A percentile compares a stretch with the other conserved stretches of the same genome.
phyloP scores from a whole-genome alignment of 2,329 filamentous ascomycete genomes.

The Stachybotrys echinatus region DNA sequence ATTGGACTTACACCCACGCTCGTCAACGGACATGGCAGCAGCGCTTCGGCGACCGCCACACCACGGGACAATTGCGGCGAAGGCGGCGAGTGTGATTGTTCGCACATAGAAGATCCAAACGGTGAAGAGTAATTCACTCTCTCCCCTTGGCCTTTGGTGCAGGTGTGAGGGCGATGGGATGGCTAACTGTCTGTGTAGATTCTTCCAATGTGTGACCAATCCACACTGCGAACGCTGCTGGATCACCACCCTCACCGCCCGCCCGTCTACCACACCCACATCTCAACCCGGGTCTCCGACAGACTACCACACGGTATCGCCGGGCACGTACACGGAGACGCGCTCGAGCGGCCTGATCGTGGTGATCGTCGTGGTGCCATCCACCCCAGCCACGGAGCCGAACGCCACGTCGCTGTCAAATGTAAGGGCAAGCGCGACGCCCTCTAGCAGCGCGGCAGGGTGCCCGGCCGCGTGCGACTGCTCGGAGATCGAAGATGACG shows the following conservation, averaged over 20 bases:
- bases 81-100: slow-evolving; percentile 21
- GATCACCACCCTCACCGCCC: slow-evolving; percentile 6
- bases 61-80: slow-evolving; percentile 9
- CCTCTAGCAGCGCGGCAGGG: not conserved
- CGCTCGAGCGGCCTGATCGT: slow-evolving; percentile 8
- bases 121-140: slow-evolving; percentile 11
- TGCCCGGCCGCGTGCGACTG: slow-evolving; percentile 14
- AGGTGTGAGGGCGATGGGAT: no score
- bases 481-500: slow-evolving; percentile 14
- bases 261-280: slow-evolving; percentile 4
- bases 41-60: not conserved
- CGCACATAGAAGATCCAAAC: slow-evolving; percentile 12
- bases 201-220: slow-evolving; percentile 21
- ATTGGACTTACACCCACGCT: not conserved
- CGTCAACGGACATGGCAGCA: not conserved
- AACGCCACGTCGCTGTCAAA: not conserved
- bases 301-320: slow-evolving; percentile 17
- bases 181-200: slow-evolving; percentile 7
- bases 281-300: no score
- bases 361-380: slow-evolving; percentile 9
- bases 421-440: not conserved
- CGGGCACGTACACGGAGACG: slow-evolving; percentile 17
- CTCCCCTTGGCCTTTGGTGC: not conserved
- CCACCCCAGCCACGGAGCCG: not conserved
- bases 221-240: slow-evolving; percentile 18